Evolutionary conservation across 352 stramenopile genomes (phyloP), one percentile per base, ranked within the genome.

Genomic region (Globisporangium carolinianum): DNA sequence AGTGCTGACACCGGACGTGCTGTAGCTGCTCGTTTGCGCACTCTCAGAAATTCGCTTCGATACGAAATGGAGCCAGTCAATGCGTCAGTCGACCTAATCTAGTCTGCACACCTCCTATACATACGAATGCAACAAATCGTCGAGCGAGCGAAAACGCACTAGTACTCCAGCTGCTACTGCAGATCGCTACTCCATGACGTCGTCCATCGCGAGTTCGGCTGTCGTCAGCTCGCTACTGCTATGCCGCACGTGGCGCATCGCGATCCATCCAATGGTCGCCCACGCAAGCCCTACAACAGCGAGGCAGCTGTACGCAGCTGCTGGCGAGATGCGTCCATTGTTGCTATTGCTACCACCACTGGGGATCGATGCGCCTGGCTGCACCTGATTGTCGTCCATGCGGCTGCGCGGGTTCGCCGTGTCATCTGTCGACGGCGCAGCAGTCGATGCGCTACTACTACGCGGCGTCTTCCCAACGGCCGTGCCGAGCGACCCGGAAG

Each of bases 1-100:
- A 6, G 79, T 89, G 17, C 73, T 89, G 47, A 86, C 79, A 9
- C 79, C 77, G 10, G 79, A 87, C 66, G 61, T 71, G 47, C 56
- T 71, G 11, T 72, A 63, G 51, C 18, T 6, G 18, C 24, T 7
- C 35, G 35, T 6, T 7, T 45, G 24, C 41, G 11, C 41, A n/a
- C 41, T 15, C 41, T 15, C 41, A 45, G 9, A 42, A 8, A 43
- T 43, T 43, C 14, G 4, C 9, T n/a, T 45, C 7, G 9, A 45
- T 45, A 24, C 7, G 41, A 45, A n/a, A 45, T 9, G 10, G 14
- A 45, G 41, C 41, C 24, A 24, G 24, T 24, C 24, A 24, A 24
- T 24, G 24, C 24, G 24, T 24, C 24, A 24, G 24, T 24, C 1
- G 24, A 24, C 24, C 24, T 24, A 24, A 24, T 24, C 24, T 24